Base-by-base conservation (phyloP, 2,329 filamentous ascomycete genomes). In the Fusarium chlamydosporum region DNA sequence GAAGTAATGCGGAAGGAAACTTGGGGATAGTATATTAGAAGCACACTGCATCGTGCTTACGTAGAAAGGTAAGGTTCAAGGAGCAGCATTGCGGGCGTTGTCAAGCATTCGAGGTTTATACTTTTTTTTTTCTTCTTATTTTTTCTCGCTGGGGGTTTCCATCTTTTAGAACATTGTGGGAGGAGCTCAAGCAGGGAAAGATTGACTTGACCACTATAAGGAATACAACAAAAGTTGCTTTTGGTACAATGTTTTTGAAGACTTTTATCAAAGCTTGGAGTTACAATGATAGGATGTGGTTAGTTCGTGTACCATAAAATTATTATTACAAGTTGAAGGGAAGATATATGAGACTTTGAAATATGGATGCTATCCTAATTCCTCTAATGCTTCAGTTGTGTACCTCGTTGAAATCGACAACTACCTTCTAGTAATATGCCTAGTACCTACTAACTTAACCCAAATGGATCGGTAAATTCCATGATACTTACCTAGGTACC, bases 1-100 rank as follows among this genome's bases (percentile, higher is more conserved):
- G 77, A 82, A 83, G 72, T 78, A 77, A 77, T 79, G 63, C 47
- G 72, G 68, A 71, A 51, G 57, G 31, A 41, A 53, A 42, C 26
- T 16, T 38, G 45, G 43, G 46, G 54, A 43, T 42, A 63, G 66
- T 75, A 72, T 74, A 72, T 62, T 73, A 74, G 56, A 72, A 64
- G 70, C 70, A 65, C 54, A 53, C 34, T 41, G 27, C 23, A 13
- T 38, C 27, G 65, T 72, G 73, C 65, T 66, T 61, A 66, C 56
- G 72, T 75, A 75, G 73, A 72, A 71, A 72, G 69, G 65, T 69
- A 73, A 71, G 73, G 73, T 70, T 41, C 40, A 54, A 40, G 61
- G 65, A 61, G 54, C 46, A 68, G 71, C 66, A 75, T 71, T 68
- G 61, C 59, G 58, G 68, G 61, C 70, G 71, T 72, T 74, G 67